phyloP scores from a whole-genome alignment of 805 yeast species.

The Pichia nanzhaoensis region DNA sequence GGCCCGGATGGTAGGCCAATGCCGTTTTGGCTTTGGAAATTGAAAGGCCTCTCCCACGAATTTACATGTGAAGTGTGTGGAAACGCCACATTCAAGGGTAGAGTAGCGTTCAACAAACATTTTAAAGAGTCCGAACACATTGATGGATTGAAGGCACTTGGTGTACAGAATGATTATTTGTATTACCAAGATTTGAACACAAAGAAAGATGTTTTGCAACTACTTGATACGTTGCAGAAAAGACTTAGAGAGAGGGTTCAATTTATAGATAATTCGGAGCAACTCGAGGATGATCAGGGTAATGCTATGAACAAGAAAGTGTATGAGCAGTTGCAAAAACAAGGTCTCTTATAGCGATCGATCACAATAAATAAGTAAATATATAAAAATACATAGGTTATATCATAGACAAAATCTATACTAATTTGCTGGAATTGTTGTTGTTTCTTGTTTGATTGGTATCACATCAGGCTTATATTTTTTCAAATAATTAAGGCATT shows the following conservation, averaged over 20 bases:
- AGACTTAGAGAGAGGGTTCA: constrained; percentile 33
- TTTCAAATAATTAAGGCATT: constrained; percentile 38
- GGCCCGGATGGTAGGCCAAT: constrained; percentile 91
- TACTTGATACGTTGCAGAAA: constrained; percentile 45
- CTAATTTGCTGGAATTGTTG: neutral
- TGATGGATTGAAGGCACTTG: constrained; percentile 68
- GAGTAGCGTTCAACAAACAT: constrained; percentile 65
- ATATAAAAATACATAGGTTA: neutral
- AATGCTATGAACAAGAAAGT: constrained; percentile 84
- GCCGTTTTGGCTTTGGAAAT: constrained; percentile 87
- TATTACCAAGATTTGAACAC: constrained; percentile 57
- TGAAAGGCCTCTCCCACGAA: constrained; percentile 73
- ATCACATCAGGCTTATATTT: constrained; percentile 35
- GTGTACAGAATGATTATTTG: constrained; percentile 44
- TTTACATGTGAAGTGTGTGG: constrained; percentile 87
- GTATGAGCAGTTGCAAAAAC: constrained; percentile 78
- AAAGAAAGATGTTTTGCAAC: constrained; percentile 59
- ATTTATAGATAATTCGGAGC: constrained; percentile 50
- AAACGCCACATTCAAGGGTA: constrained; percentile 62
- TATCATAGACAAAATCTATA: neutral
- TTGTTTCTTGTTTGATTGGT: neutral
- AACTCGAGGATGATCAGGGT: constrained; percentile 90
- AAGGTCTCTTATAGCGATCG: constrained; percentile 70
- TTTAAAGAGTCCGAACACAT: constrained; percentile 65
- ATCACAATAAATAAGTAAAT: neutral